These are phyloP conservation scores for Quercus bicolor DNA, from an alignment of 306 rosid genomes.

Conservation along the genomic window DNA sequence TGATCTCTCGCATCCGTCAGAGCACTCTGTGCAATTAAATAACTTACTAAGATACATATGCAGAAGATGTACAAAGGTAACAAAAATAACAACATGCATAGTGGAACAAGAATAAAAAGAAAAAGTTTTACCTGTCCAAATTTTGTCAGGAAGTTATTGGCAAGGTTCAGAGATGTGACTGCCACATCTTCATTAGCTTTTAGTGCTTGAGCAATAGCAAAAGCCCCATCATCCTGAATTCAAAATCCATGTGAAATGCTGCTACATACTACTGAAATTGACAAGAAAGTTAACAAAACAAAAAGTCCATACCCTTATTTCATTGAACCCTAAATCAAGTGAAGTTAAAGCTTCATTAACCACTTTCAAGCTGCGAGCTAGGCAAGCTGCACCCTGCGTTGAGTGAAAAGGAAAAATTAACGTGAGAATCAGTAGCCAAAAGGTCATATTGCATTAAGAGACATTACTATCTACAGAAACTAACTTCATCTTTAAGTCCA, in stretches of 20 bases:
- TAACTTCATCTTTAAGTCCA: constrained; percentile 86
- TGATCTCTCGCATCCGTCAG: constrained; percentile 94
- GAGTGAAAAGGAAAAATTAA: constrained; percentile 3
- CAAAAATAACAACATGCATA: background rate
- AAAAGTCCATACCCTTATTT: constrained; percentile 68
- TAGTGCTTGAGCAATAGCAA: constrained; percentile 97
- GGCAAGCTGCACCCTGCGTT: constrained; percentile 79
- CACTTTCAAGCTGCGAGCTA: constrained; percentile 98
- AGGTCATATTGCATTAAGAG: background rate
- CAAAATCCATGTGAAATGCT: constrained; percentile 12
- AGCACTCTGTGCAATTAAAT: constrained; percentile 64
- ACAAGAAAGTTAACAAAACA: background rate
- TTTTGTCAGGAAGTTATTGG: constrained; percentile 89
- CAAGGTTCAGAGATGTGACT: constrained; percentile 68
- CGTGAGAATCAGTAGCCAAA: constrained; percentile 13
- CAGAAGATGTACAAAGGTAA: background rate
- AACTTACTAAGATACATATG: constrained; percentile 9
- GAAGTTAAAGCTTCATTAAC: constrained; percentile 94
- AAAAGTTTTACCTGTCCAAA: constrained; percentile 71
- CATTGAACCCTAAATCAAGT: constrained; percentile 88
- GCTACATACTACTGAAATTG: constrained; percentile 9
- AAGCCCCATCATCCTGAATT: constrained; percentile 91
- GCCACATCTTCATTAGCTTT: constrained; percentile 88
- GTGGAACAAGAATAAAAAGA: background rate
- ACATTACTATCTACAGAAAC: constrained; percentile 20